Evolutionary conservation across 805 yeast species (phyloP), one percentile per base, ranked within the genome.

Genomic region (Candida koratica): DNA sequence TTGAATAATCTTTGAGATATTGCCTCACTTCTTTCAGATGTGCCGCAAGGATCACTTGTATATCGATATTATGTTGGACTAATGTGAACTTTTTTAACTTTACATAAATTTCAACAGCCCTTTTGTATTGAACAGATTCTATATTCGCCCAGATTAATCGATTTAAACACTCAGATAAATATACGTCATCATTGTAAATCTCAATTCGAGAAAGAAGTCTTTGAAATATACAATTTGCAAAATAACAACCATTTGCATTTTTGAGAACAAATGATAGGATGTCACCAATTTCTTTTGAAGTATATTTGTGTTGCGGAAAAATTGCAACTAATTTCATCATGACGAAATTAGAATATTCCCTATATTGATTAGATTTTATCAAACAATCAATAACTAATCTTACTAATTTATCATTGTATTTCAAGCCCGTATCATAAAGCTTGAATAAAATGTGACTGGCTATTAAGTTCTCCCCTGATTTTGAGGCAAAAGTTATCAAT

Each of bases 401-500:
- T 4, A 31, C 16, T 9, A 19, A n/a, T n/a, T 11, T 5, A 5
- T 5, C 10, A 12, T 39, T 31, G 6, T 43, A 20, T 2, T 3
- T 5, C 1, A 42, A n/a, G 2, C 39, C 42, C 2, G 15, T 9
- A 3, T 34, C 33, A 9, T 38, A 27, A 15, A 49, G 49, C n/a
- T 36, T 14, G 4, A 36, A 14, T 10, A 42, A 32, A 29, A 45
- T 49, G 23, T 57, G 45, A 8, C 51, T 25, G 3, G 58, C 59
- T 6, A 55, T 33, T 8, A 56, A 25, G 10, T 46, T 45, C 6
- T 56, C 60, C 3, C 61, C 61, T 9, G 44, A 38, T 3, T 36
- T 12, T 4, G 42, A 38, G 2, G 58, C 39, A 28, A 46, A 53
- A 2, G 25, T 24, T 1, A 55, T 38, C 7, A 58, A 18, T 5